phyloP scores from a whole-genome alignment of 2,329 filamentous ascomycete genomes.

The Calonectria pteridis region DNA sequence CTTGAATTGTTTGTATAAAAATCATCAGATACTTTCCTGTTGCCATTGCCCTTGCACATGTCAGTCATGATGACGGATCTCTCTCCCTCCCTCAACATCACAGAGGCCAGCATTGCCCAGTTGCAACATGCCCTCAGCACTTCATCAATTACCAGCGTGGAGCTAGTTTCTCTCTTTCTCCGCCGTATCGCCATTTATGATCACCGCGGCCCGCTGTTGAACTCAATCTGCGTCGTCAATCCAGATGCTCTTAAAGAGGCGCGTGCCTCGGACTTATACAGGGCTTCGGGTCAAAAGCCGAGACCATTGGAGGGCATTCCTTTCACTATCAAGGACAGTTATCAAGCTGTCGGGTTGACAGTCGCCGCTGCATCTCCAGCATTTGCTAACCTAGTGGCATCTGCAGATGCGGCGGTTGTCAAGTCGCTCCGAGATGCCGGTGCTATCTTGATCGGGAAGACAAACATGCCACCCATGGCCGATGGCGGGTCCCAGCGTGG shows the following conservation, averaged over 20 bases:
- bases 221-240: conserved; percentile 45
- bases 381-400: conserved; percentile 62
- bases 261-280: conserved; percentile 43
- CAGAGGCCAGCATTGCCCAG: conserved; percentile 41
- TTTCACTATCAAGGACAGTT: conserved; percentile 69
- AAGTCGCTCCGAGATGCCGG: conserved; percentile 55
- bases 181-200: conserved; percentile 44
- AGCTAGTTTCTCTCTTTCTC: conserved; percentile 43
- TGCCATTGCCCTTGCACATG: not conserved
- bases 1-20: not conserved
- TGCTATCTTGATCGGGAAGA: conserved; percentile 57
- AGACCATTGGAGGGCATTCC: conserved; percentile 65
- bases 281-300: conserved; percentile 32
- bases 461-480: conserved; percentile 71
- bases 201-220: conserved; percentile 38
- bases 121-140: conserved; percentile 38
- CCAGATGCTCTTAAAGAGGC: conserved; percentile 43
- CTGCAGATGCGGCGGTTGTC: conserved; percentile 65
- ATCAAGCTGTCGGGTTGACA: conserved; percentile 65
- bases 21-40: not conserved
- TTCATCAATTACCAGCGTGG: conserved; percentile 39
- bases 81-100: conserved; percentile 10
- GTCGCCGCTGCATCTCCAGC: conserved; percentile 67
- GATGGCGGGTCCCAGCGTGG: conserved; percentile 70
- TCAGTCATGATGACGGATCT: not conserved